Conservation (phyloP, 164 flowering plant genomes). For the Aristolochia californica region DNA sequence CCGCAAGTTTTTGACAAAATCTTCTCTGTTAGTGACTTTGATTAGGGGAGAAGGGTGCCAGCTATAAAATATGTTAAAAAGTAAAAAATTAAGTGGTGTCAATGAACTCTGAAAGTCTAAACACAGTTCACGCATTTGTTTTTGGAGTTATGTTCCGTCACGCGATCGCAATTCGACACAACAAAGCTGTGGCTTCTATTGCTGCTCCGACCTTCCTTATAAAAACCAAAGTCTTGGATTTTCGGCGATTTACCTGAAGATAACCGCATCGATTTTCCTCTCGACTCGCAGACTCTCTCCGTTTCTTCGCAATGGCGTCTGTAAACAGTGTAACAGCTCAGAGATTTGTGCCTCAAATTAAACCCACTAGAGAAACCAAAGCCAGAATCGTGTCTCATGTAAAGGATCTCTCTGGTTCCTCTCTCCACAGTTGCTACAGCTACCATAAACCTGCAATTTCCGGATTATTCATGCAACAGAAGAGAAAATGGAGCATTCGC, state of each 20-base stretch:
- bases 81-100: too few species aligned
- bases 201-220: not conserved
- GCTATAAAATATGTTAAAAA: too few species aligned
- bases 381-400: slow-evolving; percentile 10
- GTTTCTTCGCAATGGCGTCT: slow-evolving; percentile 27
- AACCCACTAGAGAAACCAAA: slow-evolving; percentile 12
- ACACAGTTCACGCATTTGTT: too few species aligned
- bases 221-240: not conserved
- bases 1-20: not conserved
- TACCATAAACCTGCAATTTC: not conserved
- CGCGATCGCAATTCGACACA: not conserved
- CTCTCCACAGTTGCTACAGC: slow-evolving; percentile 5
- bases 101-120: not conserved
- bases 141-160: not conserved
- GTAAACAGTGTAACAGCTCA: slow-evolving; percentile 28
- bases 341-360: slow-evolving; percentile 19
- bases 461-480: slow-evolving; percentile 14
- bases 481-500: slow-evolving; percentile 15
- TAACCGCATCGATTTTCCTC: not conserved
- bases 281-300: slow-evolving; percentile 2
- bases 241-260: not conserved
- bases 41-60: too few species aligned
- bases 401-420: slow-evolving; percentile 14
- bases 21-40: too few species aligned
- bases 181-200: not conserved